These are phyloP conservation scores for Starmera stellimalicola DNA, from an alignment of 1,139 yeast genomes.

Conservation along the genomic window DNA sequence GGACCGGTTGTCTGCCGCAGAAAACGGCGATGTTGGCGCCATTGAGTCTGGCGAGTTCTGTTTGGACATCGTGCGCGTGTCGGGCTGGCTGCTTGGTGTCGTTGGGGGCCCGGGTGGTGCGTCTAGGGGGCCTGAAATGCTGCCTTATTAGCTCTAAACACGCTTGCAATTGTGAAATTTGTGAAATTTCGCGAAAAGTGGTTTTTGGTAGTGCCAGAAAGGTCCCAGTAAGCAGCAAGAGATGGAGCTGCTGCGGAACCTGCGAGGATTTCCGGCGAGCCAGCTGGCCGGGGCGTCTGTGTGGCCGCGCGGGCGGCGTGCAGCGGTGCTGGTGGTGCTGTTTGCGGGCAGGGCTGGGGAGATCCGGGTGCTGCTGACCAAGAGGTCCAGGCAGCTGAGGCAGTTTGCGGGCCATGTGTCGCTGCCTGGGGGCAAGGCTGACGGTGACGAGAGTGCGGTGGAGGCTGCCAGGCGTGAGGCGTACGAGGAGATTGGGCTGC, in stretches of 20 bases:
- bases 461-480: constrained; percentile 74
- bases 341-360: constrained; percentile 69
- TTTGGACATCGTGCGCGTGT: neutral
- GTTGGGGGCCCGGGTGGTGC: no score
- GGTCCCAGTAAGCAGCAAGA: no score
- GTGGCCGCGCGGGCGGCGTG: constrained; percentile 42
- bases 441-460: constrained; percentile 56
- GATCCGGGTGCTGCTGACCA: constrained; percentile 65
- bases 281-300: no score
- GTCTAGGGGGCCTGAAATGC: no score
- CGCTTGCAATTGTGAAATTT: no score
- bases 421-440: constrained; percentile 86
- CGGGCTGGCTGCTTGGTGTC: neutral
- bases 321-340: constrained; percentile 66
- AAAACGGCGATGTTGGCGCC: constrained; percentile 18
- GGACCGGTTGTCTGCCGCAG: constrained; percentile 11
- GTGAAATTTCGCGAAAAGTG: no score
- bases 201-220: no score
- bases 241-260: no score
- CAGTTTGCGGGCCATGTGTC: constrained; percentile 84
- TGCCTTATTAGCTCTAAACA: no score
- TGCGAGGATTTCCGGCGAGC: no score
- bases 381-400: constrained; percentile 57
- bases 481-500: constrained; percentile 77
- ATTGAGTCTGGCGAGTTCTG: constrained; percentile 13